Evolutionary conservation across 352 stramenopile species (phyloP), one percentile per base, ranked within the genome.

Genomic region (Globisporangium rhizosaccharum): DNA sequence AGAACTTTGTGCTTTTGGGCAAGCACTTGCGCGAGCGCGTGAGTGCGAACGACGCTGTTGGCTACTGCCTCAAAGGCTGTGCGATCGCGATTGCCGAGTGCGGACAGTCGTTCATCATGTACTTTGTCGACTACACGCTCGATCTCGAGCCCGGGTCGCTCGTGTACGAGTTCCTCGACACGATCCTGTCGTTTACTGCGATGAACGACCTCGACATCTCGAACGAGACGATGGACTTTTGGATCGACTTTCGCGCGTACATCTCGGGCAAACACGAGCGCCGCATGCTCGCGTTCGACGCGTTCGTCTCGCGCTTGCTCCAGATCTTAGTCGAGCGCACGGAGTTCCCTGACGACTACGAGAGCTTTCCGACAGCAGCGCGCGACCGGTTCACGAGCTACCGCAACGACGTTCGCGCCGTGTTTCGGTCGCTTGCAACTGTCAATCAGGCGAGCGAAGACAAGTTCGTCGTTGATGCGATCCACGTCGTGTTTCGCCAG

Each of bases 201-300:
- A 39, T 87, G 28, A 74, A 79, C 51, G 73, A 90, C 55, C 62
- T 92, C 30, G 62, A 85, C 9, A 73, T 83, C 18, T 90, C 83
- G 7, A 90, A 90, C 50, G 79, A 85, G 59, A 92, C 79, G 20
- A 92, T 90, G 79, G 73, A 83, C 11, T 92, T 92, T 33, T 92
- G 83, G 83, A 87, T 92, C 62, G 73, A 87, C 41, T 91, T 92
- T 39, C 73, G 82, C 28, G 51, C 62, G 10, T 92, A 92, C 56
- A 65, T 92, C 36, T 89, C 77, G 10, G 83, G 83, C 42, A 92
- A 92, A 58, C 66, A 92, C 56, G 81, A 92, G 42, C 49, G 73
- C n/a, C 78, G 78, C 25, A 88, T 89, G 65, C 54, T 64, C 39
- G 73, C 75, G 12, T 91, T 90, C 56, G 80, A 90, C 53, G 63